These are phyloP conservation scores for Leccinum griseonigrum DNA, from an alignment of 1,284 basidiomycete species.

Conservation along the genomic window DNA sequence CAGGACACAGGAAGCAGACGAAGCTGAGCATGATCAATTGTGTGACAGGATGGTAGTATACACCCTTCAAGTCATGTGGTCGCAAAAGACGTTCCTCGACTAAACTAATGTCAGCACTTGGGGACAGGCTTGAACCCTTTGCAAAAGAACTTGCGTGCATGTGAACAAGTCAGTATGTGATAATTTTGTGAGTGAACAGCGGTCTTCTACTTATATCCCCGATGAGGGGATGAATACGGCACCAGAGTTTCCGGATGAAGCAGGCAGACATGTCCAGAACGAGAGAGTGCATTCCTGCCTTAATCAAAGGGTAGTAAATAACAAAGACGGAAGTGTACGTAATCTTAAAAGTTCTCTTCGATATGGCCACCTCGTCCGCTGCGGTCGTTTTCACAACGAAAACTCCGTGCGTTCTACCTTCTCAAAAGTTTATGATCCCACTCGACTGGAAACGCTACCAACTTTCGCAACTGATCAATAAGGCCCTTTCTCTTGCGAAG, in stretches of 20 bases:
- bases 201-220: slow-evolving; percentile 3
- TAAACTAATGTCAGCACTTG: neutral
- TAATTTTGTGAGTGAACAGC: neutral
- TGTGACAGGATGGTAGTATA: slow-evolving; percentile 33
- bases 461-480: slow-evolving; percentile 97
- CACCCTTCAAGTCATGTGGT: slow-evolving; percentile 22
- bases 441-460: slow-evolving; percentile 90
- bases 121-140: neutral
- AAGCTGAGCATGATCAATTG: slow-evolving; percentile 37
- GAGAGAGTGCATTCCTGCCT: neutral
- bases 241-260: neutral
- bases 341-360: neutral
- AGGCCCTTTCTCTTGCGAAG: slow-evolving; percentile 73
- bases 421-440: slow-evolving; percentile 94
- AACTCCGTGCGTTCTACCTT: slow-evolving; percentile 78
- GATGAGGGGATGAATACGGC: neutral
- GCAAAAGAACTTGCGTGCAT: neutral
- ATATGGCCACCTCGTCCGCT: slow-evolving; percentile 12
- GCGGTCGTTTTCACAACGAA: slow-evolving; percentile 81
- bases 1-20: slow-evolving; percentile 40
- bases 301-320: neutral
- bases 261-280: neutral
- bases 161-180: neutral
- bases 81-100: slow-evolving; percentile 9
- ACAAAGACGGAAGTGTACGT: no score